Evolutionary conservation across 139 green algal genomes (phyloP), one percentile per base, ranked within the genome.

Genomic region (Gonium pectorale): DNA sequence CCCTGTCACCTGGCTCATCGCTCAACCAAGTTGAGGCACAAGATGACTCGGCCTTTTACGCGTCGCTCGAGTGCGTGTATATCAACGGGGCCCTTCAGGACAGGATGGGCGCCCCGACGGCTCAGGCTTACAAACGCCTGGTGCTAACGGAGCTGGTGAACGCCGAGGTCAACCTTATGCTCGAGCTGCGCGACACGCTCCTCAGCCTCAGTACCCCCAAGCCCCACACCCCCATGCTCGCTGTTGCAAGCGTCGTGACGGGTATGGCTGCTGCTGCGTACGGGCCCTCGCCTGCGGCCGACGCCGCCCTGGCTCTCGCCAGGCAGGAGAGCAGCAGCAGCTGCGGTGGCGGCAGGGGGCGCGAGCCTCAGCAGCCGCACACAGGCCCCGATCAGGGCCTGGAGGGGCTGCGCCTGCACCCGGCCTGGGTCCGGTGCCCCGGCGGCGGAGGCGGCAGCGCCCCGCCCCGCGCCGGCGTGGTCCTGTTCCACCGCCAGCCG

Each of bases 401-500:
- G 15, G 69, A 78, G 69, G 69, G 69, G 1, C 69, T 78, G 43
- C 69, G 69, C 15, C 69, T 78, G 69, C 69, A 78, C 44, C 69
- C 69, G 7, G 43, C n/a, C 44, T 78, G 69, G 69, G 9, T 78
- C 15, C 13, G 7, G 4, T 8, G 51, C 35, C 29, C n/a, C 62
- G 22, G 37, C 35, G 5, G 37, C 35, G 37, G n/a, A 35, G 49
- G 13, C 67, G 5, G 40, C 67, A 5, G 22, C 67, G 22, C 22
- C 27, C 29, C 5, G 24, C 22, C 22, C 40, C 49, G 46, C 4
- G 49, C 71, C 4, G 71, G 71, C 5, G 71, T 79, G 2, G 11
- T 79, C 19, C 49, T 79, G 49, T 79, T 49, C 49, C 71, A 79
- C 71, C 33, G 71, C 33, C 71, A 79, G 49, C 71, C 71, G 33